Base-by-base conservation (phyloP, 306 rosid genomes). In the Vigna angularis region DNA sequence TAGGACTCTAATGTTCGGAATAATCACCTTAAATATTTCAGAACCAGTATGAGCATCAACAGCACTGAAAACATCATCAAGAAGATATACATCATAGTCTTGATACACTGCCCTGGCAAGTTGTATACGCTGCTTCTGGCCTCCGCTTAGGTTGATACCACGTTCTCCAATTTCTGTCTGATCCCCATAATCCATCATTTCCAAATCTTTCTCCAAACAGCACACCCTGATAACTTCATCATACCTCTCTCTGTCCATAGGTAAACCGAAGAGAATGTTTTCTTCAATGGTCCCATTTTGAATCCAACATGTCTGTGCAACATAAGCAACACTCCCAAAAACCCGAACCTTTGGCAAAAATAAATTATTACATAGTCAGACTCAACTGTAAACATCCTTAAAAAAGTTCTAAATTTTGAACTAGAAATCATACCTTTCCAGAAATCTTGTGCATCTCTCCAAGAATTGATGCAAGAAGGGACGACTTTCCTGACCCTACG, bases 121-220 rank as follows among this genome's bases (percentile, higher is more conserved):
- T 83, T 93, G 97, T 73, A 93, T 89, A 58, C 97, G 47, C 88
- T 93, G 96, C 79, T 92, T 92, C 78, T 92, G 97, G 56, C 97
- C 96, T 0, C 96, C 96, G 57, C 97, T 92, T 16, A 93, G 77
- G 81, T 93, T 93, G 86, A 93, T 93, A 34, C 97, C 97, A 2
- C 97, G 93, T 84, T 93, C 97, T 62, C 97, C 97, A 44, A 93
- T 93, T 89, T 93, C 97, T 0, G 93, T 90, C 61, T 90, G 93
- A 81, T 93, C 97, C 71, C 96, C 93, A 24, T 69, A 73, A 57
- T 93, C 97, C 93, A 93, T 90, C 92, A 90, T 79, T 74, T 93
- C 96, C 75, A 93, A 57, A 86, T 93, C 97, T 58, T 90, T 93
- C 70, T 90, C 92, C 84, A 93, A 71, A 77, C 90, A 85, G 76